Conservation (phyloP, 495 filamentous ascomycete genomes). For the Trichoderma reesei region DNA sequence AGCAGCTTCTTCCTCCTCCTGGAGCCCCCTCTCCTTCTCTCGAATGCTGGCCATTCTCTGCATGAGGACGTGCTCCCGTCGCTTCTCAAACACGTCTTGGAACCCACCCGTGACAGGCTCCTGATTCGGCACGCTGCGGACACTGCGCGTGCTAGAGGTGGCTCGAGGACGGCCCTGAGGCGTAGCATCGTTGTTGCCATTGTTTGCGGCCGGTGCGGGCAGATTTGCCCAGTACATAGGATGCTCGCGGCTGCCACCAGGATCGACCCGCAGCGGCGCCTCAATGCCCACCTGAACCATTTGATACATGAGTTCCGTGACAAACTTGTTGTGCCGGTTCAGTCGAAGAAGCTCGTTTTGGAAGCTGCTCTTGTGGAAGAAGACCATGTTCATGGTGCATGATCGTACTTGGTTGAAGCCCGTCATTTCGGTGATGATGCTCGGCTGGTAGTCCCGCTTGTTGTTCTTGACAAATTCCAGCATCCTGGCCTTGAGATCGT, state of each 20-base stretch:
- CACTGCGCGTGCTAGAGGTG: neutral
- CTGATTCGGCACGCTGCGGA: neutral
- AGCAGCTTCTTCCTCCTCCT: constrained; percentile 1
- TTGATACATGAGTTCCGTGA: constrained; percentile 81
- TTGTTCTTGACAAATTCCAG: constrained; percentile 76
- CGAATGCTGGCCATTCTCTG: constrained; percentile 8
- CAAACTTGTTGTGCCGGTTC: constrained; percentile 87
- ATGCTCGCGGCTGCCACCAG: constrained; percentile 45
- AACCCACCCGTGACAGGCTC: neutral
- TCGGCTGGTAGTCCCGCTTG: constrained; percentile 84
- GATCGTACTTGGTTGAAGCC: constrained; percentile 47
- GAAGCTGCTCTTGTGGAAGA: constrained; percentile 89
- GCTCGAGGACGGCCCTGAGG: neutral
- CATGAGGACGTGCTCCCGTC: constrained; percentile 7
- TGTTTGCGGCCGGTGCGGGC: constrained; percentile 5
- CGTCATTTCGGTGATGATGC: constrained; percentile 81
- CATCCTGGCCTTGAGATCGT: constrained; percentile 71
- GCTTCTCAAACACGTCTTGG: constrained; percentile 12
- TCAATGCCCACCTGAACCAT: constrained; percentile 81
- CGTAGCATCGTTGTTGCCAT: neutral
- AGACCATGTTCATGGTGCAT: constrained; percentile 86
- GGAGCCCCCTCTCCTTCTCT: constrained; percentile 7
- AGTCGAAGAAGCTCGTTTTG: constrained; percentile 91
- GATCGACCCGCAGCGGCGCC: constrained; percentile 68
- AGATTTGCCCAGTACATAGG: constrained; percentile 35